Conservation (phyloP, 106 monocot species). For the Platanthera zijinensis region DNA sequence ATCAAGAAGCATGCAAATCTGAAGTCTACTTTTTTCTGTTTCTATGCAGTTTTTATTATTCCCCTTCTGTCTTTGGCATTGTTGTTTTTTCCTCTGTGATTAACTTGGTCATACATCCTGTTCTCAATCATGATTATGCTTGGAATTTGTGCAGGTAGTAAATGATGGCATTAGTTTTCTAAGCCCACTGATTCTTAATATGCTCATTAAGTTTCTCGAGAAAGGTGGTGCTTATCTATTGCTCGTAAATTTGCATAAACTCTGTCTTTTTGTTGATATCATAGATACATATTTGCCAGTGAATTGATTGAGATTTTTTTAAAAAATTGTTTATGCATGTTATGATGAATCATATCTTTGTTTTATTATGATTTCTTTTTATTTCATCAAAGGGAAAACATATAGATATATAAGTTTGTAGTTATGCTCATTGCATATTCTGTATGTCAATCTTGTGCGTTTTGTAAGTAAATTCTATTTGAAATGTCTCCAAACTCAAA, state of each 20-base stretch:
- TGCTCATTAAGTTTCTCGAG: conserved; percentile 71
- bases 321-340: conserved; percentile 2
- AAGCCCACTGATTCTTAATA: conserved; percentile 81
- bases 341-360: neutral
- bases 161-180: conserved; percentile 82
- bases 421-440: neutral
- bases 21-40: neutral
- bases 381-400: neutral
- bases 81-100: neutral
- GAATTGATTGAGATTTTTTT: conserved; percentile 7
- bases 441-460: neutral
- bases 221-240: conserved; percentile 30
- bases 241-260: neutral
- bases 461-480: too few species aligned
- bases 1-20: neutral
- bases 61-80: neutral
- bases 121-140: neutral
- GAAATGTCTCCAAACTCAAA: too few species aligned
- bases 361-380: neutral
- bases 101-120: neutral
- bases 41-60: neutral
- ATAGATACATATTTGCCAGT: neutral
- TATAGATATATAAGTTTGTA: neutral
- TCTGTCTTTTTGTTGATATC: neutral
- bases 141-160: conserved; percentile 38